phyloP scores from a whole-genome alignment of 2,329 filamentous ascomycete genomes.

The Phaeosphaeria sp. region DNA sequence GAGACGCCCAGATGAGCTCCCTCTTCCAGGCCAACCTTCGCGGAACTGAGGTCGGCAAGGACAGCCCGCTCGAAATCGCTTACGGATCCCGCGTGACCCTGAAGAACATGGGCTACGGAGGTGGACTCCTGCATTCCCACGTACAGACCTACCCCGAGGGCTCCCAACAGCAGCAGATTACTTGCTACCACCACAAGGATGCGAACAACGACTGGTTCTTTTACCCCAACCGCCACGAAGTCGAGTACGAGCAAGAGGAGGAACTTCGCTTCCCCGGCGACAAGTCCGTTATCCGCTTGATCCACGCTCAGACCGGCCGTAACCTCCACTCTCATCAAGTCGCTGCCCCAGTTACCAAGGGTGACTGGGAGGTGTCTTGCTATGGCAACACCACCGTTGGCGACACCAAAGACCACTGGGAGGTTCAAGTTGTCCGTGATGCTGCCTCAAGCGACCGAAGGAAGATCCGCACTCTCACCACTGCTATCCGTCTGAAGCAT shows the following conservation, averaged over 20 bases:
- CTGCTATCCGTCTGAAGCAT: conserved; percentile 88
- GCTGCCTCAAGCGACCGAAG: conserved; percentile 85
- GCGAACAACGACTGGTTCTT: conserved; percentile 99
- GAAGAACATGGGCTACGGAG: conserved; percentile 99
- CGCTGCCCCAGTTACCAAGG: conserved; percentile 85
- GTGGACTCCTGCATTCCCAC: conserved; percentile 94
- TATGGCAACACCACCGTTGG: conserved; percentile 96
- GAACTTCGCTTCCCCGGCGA: conserved; percentile 78
- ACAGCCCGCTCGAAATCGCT: conserved; percentile 92
- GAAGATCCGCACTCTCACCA: conserved; percentile 88
- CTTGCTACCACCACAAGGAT: conserved; percentile 99
- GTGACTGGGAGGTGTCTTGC: conserved; percentile 89
- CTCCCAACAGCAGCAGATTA: conserved; percentile 93
- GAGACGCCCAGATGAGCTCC: conserved; percentile 99
- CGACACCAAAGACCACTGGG: conserved; percentile 98
- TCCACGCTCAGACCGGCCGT: conserved; percentile 94
- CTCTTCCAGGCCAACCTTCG: conserved; percentile 96
- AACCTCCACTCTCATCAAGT: conserved; percentile 96
- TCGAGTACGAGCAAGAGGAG: conserved; percentile 74
- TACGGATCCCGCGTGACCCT: conserved; percentile 88
- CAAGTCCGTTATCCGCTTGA: conserved; percentile 79
- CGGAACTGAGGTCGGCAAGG: conserved; percentile 91
- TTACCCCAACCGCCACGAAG: conserved; percentile 85
- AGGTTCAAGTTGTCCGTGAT: conserved; percentile 88
- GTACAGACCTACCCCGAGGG: conserved; percentile 95